phyloP scores from a whole-genome alignment of 2,329 filamentous ascomycete species.

The Decorospora gaudefroyi region DNA sequence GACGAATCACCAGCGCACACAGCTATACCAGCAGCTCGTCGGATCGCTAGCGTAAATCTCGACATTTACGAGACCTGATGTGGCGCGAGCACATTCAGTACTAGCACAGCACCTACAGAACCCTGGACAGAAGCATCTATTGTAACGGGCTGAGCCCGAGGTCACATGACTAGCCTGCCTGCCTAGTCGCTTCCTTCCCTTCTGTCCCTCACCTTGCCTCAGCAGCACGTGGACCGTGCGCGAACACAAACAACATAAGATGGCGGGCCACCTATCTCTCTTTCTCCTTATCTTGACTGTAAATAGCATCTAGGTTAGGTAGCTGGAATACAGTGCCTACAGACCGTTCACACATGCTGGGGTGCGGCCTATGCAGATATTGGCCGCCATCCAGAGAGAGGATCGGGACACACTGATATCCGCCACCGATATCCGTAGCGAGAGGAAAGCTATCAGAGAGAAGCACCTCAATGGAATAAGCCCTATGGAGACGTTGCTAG shows the following conservation, averaged over 20 bases:
- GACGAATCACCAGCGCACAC: conserved; percentile 3
- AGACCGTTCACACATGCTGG: conserved; percentile 15
- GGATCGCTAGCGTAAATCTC: conserved; percentile 16
- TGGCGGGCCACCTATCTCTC: too few species aligned
- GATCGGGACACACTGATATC: conserved; percentile 14
- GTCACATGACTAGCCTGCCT: too few species aligned
- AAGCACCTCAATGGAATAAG: conserved; percentile 14
- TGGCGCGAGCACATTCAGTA: conserved; percentile 7
- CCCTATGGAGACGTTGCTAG: conserved; percentile 17
- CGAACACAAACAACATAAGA: too few species aligned
- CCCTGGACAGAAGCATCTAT: too few species aligned
- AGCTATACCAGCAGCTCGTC: conserved; percentile 18
- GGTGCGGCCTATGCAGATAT: conserved; percentile 13
- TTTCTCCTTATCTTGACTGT: too few species aligned
- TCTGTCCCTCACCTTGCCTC: too few species aligned
- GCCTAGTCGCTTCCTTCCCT: too few species aligned
- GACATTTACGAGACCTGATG: conserved; percentile 11
- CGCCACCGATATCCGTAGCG: conserved; percentile 12
- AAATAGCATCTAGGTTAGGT: too few species aligned
- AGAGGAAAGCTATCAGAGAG: conserved; percentile 16
- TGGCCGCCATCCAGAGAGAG: conserved; percentile 14
- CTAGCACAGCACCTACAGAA: conserved; percentile 10
- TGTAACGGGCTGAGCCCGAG: too few species aligned
- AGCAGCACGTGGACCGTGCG: too few species aligned
- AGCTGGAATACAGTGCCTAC: too few species aligned